These are phyloP conservation scores for Zygosaccharomyces siamensis DNA, from an alignment of 805 yeast species.

Conservation along the genomic window DNA sequence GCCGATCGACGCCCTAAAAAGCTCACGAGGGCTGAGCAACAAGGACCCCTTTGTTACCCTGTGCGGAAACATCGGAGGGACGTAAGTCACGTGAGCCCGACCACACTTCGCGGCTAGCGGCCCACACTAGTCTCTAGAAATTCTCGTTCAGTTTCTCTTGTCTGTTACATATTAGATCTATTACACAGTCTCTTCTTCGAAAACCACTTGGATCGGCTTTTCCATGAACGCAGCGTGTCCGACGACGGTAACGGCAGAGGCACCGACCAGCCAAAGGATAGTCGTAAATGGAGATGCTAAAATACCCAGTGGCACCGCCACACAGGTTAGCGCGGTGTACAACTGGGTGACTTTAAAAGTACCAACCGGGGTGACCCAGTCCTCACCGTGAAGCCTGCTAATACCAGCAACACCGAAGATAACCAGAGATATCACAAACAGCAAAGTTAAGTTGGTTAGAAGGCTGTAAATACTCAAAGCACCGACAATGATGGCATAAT, in stretches of 20 bases:
- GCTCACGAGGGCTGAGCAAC: background rate
- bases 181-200: constrained; percentile 62
- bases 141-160: background rate
- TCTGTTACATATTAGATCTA: background rate
- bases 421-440: constrained; percentile 76
- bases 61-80: too few species aligned
- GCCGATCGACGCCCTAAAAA: background rate
- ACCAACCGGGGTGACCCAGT: constrained; percentile 70
- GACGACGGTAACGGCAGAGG: constrained; percentile 70
- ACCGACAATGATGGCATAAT: constrained; percentile 71
- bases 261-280: constrained; percentile 86
- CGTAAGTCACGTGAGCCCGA: background rate
- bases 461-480: constrained; percentile 77
- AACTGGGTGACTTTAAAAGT: constrained; percentile 71
- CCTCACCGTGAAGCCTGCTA: constrained; percentile 73
- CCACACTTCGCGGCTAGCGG: background rate
- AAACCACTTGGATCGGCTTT: constrained; percentile 92
- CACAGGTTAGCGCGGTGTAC: constrained; percentile 73
- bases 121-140: background rate
- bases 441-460: constrained; percentile 74
- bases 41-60: background rate
- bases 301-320: constrained; percentile 77
- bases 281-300: constrained; percentile 87
- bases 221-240: constrained; percentile 90
- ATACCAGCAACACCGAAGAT: constrained; percentile 75